A percentile compares a stretch with the other conserved stretches of the same genome.
phyloP scores from a whole-genome alignment of 1,284 basidiomycete genomes.

The Sanghuangporus baumii region DNA sequence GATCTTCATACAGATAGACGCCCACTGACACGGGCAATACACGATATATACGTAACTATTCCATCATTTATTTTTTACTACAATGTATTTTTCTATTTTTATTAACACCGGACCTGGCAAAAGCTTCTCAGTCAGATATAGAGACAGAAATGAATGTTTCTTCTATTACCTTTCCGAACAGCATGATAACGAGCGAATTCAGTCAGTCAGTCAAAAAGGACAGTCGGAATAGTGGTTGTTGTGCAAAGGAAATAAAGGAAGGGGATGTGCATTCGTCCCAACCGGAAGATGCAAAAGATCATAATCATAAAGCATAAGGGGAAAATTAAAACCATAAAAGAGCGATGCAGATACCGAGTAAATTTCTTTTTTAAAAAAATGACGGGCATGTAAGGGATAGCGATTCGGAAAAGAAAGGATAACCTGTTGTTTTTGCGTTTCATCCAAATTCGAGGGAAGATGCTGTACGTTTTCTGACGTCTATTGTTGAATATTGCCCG shows the following conservation, averaged over 20 bases:
- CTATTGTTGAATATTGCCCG: slow-evolving; percentile 3
- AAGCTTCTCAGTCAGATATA: neutral
- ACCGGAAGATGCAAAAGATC: neutral
- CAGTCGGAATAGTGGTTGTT: neutral
- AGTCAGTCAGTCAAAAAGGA: neutral
- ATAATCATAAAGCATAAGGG: neutral
- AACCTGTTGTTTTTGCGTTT: neutral
- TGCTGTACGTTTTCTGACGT: neutral
- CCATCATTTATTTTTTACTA: neutral
- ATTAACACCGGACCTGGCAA: neutral
- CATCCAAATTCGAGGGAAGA: slow-evolving; percentile 1
- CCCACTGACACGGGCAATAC: neutral
- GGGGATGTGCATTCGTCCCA: neutral
- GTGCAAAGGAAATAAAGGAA: neutral
- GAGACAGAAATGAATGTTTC: neutral
- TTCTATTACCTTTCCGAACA: neutral
- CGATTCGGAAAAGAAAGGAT: neutral
- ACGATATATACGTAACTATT: neutral
- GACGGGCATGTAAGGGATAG: neutral
- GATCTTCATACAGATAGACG: neutral
- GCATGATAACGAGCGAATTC: neutral
- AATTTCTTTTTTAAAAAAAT: neutral
- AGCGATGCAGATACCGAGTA: neutral
- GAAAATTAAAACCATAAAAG: neutral
- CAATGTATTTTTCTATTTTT: neutral